Evolutionary conservation across 2,329 filamentous ascomycete genomes (phyloP).

Genomic region (Aureobasidium sp.): DNA sequence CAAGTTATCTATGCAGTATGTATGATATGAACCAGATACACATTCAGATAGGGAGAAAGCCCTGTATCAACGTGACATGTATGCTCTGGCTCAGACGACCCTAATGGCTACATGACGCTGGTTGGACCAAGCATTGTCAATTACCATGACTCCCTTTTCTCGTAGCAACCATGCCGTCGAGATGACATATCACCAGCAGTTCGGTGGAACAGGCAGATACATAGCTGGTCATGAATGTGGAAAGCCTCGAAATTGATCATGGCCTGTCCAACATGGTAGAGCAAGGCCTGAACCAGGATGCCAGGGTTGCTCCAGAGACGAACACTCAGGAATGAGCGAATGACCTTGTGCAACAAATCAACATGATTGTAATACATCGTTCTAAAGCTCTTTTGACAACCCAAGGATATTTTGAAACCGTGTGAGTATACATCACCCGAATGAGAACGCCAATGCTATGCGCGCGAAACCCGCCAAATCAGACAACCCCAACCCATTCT

Average conservation of each 20-base stretch:
- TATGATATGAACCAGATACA: not conserved
- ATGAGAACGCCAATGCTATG: conserved; percentile 19
- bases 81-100: not conserved
- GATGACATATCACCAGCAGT: not conserved
- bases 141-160: not conserved
- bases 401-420: not conserved
- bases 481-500: not conserved
- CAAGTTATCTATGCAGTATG: not conserved
- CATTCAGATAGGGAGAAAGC: not conserved
- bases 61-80: not conserved
- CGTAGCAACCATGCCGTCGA: not conserved
- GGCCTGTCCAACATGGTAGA: not conserved
- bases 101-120: too few species aligned
- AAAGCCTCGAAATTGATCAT: too few species aligned
- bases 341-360: not conserved
- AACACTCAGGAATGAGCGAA: not conserved
- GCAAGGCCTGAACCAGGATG: too few species aligned
- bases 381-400: not conserved
- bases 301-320: not conserved
- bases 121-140: too few species aligned
- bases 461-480: conserved; percentile 3
- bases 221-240: not conserved
- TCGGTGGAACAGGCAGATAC: not conserved
- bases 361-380: not conserved
- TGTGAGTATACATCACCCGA: conserved; percentile 9